Conservation (phyloP, 2,329 filamentous ascomycete species). For the Macrophomina tecta region DNA sequence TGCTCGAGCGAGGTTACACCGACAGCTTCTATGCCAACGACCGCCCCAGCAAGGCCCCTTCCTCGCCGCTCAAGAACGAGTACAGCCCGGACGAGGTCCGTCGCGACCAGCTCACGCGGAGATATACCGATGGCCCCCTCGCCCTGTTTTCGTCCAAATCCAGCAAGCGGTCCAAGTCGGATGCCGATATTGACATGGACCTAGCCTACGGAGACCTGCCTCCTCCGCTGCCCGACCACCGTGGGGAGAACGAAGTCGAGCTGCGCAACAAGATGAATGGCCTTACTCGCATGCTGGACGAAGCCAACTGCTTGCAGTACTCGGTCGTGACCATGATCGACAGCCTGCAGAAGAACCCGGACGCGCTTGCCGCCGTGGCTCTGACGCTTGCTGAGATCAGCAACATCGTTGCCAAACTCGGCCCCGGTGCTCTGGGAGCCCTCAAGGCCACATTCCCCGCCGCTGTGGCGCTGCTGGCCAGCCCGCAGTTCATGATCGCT, state of each 20-base stretch:
- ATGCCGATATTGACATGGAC: slow-evolving; percentile 78
- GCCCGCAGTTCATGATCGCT: slow-evolving; percentile 93
- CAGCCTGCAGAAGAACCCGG: slow-evolving; percentile 80
- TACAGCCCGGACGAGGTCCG: slow-evolving; percentile 33
- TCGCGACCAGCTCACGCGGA: slow-evolving; percentile 48
- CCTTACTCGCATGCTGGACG: slow-evolving; percentile 79
- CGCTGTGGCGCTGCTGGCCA: slow-evolving; percentile 83
- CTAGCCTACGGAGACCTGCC: slow-evolving; percentile 87
- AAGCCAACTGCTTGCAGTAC: slow-evolving; percentile 88
- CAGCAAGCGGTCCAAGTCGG: slow-evolving; percentile 44
- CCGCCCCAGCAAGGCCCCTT: slow-evolving; percentile 15
- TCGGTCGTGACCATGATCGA: slow-evolving; percentile 82
- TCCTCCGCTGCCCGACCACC: slow-evolving; percentile 62
- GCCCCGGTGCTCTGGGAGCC: slow-evolving; percentile 75
- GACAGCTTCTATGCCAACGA: slow-evolving; percentile 55
- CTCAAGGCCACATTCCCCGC: slow-evolving; percentile 84
- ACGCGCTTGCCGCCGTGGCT: slow-evolving; percentile 91
- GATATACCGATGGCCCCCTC: slow-evolving; percentile 48
- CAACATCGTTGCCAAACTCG: slow-evolving; percentile 80
- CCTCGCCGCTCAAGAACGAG: slow-evolving; percentile 36
- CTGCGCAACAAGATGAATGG: slow-evolving; percentile 72
- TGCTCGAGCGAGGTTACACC: slow-evolving; percentile 52
- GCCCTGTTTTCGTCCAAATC: not conserved
- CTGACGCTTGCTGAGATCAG: slow-evolving; percentile 92
- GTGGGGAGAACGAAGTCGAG: slow-evolving; percentile 58